Evolutionary conservation across 208 protist species (phyloP), one percentile per base, ranked within the genome.

Genomic region (Vickermania ingenoplastis): DNA sequence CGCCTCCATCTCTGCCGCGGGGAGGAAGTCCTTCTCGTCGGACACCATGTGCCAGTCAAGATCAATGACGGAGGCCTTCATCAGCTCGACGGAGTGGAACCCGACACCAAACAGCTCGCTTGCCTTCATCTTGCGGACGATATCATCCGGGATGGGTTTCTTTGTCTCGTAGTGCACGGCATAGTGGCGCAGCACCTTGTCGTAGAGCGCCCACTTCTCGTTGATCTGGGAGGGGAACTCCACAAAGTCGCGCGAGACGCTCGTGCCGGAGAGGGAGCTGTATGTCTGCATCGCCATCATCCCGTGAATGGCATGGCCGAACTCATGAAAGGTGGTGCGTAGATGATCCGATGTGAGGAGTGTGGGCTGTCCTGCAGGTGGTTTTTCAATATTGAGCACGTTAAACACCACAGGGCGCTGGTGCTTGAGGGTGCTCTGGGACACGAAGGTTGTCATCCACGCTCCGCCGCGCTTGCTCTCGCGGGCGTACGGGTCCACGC

Each of bases 191-290:
- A 91, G 69, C n/a, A 83, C 82, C 5, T 63, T 25, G 21, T 70
- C 52, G 67, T 83, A 61, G 31, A 69, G 77, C 21, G 71, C 73
- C 81, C 80, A 92, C 63, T 92, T 83, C 61, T 92, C 81, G 61
- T 86, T 86, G 49, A 91, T 70, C 73, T 92, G 86, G 48, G 82
- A 90, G 2, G 86, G 82, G 51, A 85, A 63, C 76, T 93, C 80
- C 5, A 93, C 73, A 55, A 83, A 85, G 62, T 93, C 86, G 65
- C 86, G 81, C 17, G 85, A 67, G 3, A 93, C 78, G 27, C 59
- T 63, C 29, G 84, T 83, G 55, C 86, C 75, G 21, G 78, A 67
- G 23, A 83, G 78, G 31, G 59, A 68, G 2, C 58, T 41, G 51
- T 77, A 78, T 50, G 57, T 54, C 30, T 61, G 49, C 49, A 67